Evolutionary conservation across 108 stramenopile genomes (phyloP).

Genomic region (Nitzschia putrida): DNA sequence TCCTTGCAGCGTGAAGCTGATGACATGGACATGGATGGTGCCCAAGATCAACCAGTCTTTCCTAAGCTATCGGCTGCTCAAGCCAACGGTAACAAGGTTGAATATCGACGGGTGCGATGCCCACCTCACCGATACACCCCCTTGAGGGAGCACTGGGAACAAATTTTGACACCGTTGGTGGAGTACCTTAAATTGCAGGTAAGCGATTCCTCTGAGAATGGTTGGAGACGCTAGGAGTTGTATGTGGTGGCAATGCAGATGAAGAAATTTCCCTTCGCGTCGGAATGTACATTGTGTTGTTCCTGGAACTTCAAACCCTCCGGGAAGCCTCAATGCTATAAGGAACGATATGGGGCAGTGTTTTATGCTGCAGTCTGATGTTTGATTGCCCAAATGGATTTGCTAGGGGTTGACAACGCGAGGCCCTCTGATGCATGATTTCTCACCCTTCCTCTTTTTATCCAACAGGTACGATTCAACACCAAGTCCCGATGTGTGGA

Average conservation of each 20-base stretch:
- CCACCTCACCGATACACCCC: constrained; percentile 85
- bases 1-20: constrained; percentile 61
- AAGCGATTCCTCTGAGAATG: constrained; percentile 3
- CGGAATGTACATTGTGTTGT: constrained; percentile 58
- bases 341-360: constrained; percentile 44
- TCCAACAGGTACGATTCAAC: constrained; percentile 89
- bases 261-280: constrained; percentile 36
- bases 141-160: constrained; percentile 41
- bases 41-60: constrained; percentile 78
- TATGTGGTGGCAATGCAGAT: constrained; percentile 13
- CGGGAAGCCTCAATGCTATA: constrained; percentile 59
- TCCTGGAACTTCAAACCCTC: constrained; percentile 65
- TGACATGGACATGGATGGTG: constrained; percentile 20
- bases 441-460: constrained; percentile 1
- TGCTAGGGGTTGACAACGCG: not conserved
- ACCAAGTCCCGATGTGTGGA: constrained; percentile 96
- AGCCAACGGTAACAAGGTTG: constrained; percentile 68
- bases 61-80: constrained; percentile 74
- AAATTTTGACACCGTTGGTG: constrained; percentile 65
- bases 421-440: constrained; percentile 7
- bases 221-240: not conserved
- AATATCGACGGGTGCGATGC: constrained; percentile 92
- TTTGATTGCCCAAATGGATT: constrained; percentile 3
- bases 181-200: constrained; percentile 95
- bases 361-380: constrained; percentile 57